Evolutionary conservation across 1,139 yeast genomes (phyloP).

Genomic region (Blastobotrys serpentis): DNA sequence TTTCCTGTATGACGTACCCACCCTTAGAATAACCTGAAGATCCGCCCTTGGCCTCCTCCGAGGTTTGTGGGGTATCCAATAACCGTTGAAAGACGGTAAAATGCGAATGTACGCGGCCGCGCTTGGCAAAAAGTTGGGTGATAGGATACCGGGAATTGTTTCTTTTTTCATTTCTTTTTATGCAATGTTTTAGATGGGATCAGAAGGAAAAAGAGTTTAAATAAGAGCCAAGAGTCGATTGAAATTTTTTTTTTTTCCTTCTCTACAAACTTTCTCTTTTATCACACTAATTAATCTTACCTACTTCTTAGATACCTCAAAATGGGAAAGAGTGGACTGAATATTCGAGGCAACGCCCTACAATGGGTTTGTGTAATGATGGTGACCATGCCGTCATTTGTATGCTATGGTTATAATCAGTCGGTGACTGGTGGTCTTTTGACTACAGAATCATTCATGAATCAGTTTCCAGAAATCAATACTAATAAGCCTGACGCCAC

Average conservation of each 20-base stretch:
- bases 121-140: background rate
- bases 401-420: slow-evolving; percentile 48
- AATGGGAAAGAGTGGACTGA: slow-evolving; percentile 7
- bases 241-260: background rate
- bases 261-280: background rate
- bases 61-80: background rate
- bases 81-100: background rate
- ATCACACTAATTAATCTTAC: no score
- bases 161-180: background rate
- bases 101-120: slow-evolving; percentile 5
- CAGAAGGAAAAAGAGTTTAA: background rate
- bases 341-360: slow-evolving; percentile 15
- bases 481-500: slow-evolving; percentile 25
- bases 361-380: slow-evolving; percentile 14
- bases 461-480: slow-evolving; percentile 45
- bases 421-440: slow-evolving; percentile 50
- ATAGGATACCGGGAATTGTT: background rate
- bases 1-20: background rate
- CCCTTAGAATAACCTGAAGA: background rate
- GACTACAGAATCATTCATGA: slow-evolving; percentile 42
- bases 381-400: slow-evolving; percentile 23
- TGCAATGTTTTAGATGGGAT: slow-evolving; percentile 1
- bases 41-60: background rate
- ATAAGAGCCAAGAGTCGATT: slow-evolving; percentile 1
- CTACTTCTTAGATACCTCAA: no score